phyloP scores from a whole-genome alignment of 208 protist genomes.

The Acanthamoeba triangularis region DNA sequence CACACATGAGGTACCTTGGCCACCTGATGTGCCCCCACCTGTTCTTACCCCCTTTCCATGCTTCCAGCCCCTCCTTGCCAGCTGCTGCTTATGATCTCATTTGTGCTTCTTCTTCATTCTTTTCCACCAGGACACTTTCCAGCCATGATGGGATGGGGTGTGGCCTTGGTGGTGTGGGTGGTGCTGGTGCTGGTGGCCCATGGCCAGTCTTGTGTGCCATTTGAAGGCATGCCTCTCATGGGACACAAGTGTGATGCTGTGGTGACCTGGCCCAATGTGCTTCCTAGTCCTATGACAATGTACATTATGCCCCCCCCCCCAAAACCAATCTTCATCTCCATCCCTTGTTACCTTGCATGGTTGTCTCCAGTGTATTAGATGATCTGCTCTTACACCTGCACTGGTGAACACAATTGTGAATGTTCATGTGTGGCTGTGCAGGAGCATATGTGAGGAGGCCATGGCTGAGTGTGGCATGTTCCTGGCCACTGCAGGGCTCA shows the following conservation, averaged over 20 bases:
- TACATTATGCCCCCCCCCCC: background rate
- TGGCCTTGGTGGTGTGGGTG: background rate
- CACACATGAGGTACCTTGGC: no score
- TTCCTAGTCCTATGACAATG: background rate
- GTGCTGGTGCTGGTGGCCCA: background rate
- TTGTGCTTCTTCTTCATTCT: background rate
- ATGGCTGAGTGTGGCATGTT: background rate
- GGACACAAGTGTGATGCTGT: background rate
- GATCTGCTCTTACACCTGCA: background rate
- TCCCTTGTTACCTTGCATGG: background rate
- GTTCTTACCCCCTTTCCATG: no score
- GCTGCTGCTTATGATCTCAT: no score
- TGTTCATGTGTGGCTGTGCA: background rate
- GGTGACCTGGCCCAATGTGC: background rate
- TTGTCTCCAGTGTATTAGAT: background rate
- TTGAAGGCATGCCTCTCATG: background rate
- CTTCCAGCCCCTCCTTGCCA: no score
- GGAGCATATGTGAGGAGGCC: background rate
- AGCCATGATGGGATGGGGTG: background rate
- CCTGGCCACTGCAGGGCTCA: background rate
- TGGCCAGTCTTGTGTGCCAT: constrained; percentile 2
- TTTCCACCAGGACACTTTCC: background rate
- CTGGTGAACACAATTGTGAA: background rate
- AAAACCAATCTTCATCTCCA: background rate
- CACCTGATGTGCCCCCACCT: no score